A percentile compares a stretch with the other conserved stretches of the same genome.
These are phyloP conservation scores for Dactylis glomerata DNA, from an alignment of 176 grass and related monocot genomes.

Conservation along the genomic window DNA sequence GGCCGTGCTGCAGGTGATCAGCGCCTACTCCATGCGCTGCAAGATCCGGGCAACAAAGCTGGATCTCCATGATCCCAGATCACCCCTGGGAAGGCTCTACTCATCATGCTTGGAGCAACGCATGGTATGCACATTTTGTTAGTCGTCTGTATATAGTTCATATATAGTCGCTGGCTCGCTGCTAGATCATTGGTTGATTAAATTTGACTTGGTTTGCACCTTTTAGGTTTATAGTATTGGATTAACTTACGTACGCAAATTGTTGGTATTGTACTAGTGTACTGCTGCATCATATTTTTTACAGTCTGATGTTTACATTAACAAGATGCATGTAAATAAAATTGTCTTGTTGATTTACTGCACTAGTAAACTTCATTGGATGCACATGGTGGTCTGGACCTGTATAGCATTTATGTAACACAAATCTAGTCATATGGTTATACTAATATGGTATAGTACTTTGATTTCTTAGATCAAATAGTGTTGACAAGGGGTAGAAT, in stretches of 20 bases:
- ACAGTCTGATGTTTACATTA: too few relatives aligned
- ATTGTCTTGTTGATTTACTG: neutral
- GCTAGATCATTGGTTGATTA: neutral
- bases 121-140: conserved; percentile 16
- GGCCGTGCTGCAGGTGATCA: conserved; percentile 53
- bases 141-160: neutral
- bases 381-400: neutral
- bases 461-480: neutral
- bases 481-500: neutral
- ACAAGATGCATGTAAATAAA: neutral
- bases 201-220: neutral
- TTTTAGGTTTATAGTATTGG: neutral
- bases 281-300: neutral
- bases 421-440: neutral
- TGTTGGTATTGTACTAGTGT: too few relatives aligned
- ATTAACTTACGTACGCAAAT: neutral
- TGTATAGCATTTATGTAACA: neutral
- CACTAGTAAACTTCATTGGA: neutral
- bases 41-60: conserved; percentile 41
- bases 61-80: conserved; percentile 9
- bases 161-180: too few relatives aligned
- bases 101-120: conserved; percentile 44
- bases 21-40: conserved; percentile 46
- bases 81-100: conserved; percentile 35
- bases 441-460: neutral